A percentile compares a stretch with the other conserved stretches of the same genome.
Evolutionary conservation across 2,329 filamentous ascomycete species (phyloP).

Genomic region (Pseudocercospora vitis): DNA sequence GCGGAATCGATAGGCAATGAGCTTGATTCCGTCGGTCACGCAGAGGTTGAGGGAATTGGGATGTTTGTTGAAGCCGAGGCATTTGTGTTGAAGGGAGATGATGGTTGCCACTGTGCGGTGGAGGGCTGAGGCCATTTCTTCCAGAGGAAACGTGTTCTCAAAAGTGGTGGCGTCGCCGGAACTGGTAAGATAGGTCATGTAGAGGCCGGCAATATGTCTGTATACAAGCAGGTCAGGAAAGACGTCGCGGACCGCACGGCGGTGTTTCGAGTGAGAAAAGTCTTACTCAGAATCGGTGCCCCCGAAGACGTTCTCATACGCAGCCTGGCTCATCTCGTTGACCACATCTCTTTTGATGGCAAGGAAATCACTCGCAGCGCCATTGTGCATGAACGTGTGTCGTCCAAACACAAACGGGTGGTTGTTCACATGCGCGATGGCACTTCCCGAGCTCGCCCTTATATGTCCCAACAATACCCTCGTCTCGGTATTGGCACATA

Average conservation of each 20-base stretch:
- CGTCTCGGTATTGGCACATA: conserved; percentile 54
- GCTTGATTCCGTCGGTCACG: conserved; percentile 51
- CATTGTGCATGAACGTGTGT: conserved; percentile 59
- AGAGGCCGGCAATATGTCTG: conserved; percentile 49
- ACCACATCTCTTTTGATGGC: conserved; percentile 50
- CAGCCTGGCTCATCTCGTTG: conserved; percentile 48
- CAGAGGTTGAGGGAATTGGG: conserved; percentile 56
- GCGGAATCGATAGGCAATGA: conserved; percentile 55
- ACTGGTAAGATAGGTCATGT: conserved; percentile 48
- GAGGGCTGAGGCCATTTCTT: conserved; percentile 49
- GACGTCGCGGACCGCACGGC: background rate
- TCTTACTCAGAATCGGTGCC: conserved; percentile 53
- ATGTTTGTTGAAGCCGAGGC: conserved; percentile 42
- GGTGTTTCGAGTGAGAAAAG: conserved; percentile 26
- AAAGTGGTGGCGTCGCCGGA: conserved; percentile 26
- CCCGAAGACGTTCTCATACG: conserved; percentile 51
- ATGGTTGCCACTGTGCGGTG: conserved; percentile 46
- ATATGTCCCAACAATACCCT: conserved; percentile 56
- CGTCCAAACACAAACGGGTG: conserved; percentile 58
- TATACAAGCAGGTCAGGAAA: background rate
- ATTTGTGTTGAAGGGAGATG: conserved; percentile 48
- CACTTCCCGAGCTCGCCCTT: conserved; percentile 50
- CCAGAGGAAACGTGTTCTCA: conserved; percentile 43
- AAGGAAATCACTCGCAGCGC: conserved; percentile 50
- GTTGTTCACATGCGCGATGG: conserved; percentile 53